Evolutionary conservation across 2,329 filamentous ascomycete species (phyloP), one percentile per base, ranked within the genome.

Genomic region (Fusarium kyushuense): DNA sequence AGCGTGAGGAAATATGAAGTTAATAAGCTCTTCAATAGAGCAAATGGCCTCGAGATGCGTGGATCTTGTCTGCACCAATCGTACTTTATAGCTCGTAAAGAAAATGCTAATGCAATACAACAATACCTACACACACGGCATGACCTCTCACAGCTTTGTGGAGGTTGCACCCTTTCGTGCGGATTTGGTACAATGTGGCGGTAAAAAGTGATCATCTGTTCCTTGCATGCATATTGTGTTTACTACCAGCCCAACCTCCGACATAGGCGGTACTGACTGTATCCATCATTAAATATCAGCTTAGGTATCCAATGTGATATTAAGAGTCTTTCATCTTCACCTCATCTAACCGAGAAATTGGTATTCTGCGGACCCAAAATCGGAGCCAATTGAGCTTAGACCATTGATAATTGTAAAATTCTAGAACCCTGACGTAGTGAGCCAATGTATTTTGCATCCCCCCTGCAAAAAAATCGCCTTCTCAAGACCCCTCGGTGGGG

Each of bases 391-490:
- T 65, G 67, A 73, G 71, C 69, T 63, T 55, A 57, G 67, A 63
- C 56, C 65, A 74, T 74, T 74, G 72, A 64, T 58, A 74, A 73
- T 74, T 72, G 63, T 59, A 55, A 71, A 70, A 68, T 65, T 69
- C 60, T 54, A 60, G 70, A 63, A 63, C 63, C 61, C 65, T 73
- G 72, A 74, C 72, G 72, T 74, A 70, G 66, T 35, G 57, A 57
- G 32, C 45, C 42, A 43, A 58, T 46, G 58, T 68, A 68, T 41
- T 59, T 56, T 42, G 51, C 54, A 63, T 58, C 49, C 46, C 45
- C 54, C 58, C 42, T 60, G 54, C 54, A 64, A 49, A 67, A 68
- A 69, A 51, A 51, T 14, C 45, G 30, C 21, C 45, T 21, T 35
- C 27, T 38, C 14, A 17, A 33, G 54, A 72, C 71, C 72, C 70